Conservation (phyloP, 352 stramenopile species). For the Globisporangium perplexum region DNA sequence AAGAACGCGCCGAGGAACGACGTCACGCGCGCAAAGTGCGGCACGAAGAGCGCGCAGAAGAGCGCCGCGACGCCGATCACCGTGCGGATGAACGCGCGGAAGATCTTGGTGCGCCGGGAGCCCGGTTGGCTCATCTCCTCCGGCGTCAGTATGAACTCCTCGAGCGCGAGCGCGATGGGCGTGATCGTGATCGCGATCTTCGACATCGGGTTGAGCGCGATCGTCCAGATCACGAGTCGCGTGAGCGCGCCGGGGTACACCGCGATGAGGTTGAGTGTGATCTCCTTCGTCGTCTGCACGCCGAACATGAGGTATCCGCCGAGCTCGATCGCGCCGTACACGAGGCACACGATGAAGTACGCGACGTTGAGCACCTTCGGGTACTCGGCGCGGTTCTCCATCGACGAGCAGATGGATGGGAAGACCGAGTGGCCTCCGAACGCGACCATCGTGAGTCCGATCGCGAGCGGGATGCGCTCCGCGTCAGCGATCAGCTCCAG, state of each 20-base stretch:
- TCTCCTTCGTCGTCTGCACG: conserved; percentile 75
- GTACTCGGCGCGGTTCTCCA: conserved; percentile 58
- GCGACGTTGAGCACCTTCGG: conserved; percentile 61
- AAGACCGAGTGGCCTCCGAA: conserved; percentile 87
- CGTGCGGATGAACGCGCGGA: conserved; percentile 60
- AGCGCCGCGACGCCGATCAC: conserved; percentile 45
- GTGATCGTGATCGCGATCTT: conserved; percentile 86
- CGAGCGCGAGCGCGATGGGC: conserved; percentile 65
- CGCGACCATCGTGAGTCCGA: conserved; percentile 83
- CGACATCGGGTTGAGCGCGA: conserved; percentile 84
- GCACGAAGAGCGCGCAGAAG: conserved; percentile 66
- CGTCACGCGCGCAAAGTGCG: conserved; percentile 79
- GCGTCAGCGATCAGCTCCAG: conserved; percentile 54
- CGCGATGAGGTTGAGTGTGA: conserved; percentile 77
- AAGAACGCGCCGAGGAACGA: conserved; percentile 85
- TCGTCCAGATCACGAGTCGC: conserved; percentile 69
- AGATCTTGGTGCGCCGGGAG: conserved; percentile 31
- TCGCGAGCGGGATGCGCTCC: conserved; percentile 68
- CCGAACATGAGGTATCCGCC: conserved; percentile 84
- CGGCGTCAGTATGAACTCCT: conserved; percentile 62
- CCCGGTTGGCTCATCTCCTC: conserved; percentile 25
- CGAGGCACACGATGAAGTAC: conserved; percentile 63
- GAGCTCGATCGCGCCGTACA: conserved; percentile 75
- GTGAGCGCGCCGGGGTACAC: conserved; percentile 57
- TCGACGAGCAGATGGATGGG: conserved; percentile 86